Conservation (phyloP, 345 rosid species). For the Mallotus nudiflorus region DNA sequence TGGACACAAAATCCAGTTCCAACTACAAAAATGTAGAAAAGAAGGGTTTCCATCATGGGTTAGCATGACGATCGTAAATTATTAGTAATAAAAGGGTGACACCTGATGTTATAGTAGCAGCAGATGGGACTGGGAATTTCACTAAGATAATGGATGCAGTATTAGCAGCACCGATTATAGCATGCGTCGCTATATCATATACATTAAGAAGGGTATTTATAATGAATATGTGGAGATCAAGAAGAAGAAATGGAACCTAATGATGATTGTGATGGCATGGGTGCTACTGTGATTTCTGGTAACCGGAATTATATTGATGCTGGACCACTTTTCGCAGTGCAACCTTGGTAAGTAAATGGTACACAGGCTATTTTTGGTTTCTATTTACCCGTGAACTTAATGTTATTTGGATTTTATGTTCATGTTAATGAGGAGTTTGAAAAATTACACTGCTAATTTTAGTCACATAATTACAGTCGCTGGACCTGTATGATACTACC, state of each 20-base stretch:
- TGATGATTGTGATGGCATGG: slow-evolving; percentile 42
- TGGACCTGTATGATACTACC: too few species aligned
- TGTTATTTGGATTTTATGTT: neutral
- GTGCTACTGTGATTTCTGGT: slow-evolving; percentile 38
- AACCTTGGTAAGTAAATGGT: slow-evolving; percentile 30
- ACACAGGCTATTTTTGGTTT: neutral
- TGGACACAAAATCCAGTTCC: slow-evolving; percentile 40
- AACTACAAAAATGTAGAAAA: neutral
- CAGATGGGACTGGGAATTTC: slow-evolving; percentile 36
- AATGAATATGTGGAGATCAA: slow-evolving; percentile 37
- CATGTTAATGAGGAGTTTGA: too few species aligned
- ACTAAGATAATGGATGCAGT: slow-evolving; percentile 31
- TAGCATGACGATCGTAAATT: slow-evolving; percentile 44
- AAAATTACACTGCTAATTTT: too few species aligned
- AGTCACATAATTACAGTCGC: too few species aligned
- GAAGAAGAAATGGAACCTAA: slow-evolving; percentile 37
- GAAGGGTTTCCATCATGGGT: slow-evolving; percentile 62
- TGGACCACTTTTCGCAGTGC: slow-evolving; percentile 36
- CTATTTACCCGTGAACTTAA: too few species aligned
- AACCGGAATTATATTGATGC: slow-evolving; percentile 33
- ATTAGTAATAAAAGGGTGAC: slow-evolving; percentile 13
- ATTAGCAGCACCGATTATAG: slow-evolving; percentile 21
- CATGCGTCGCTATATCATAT: slow-evolving; percentile 17
- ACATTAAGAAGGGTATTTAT: slow-evolving; percentile 34
- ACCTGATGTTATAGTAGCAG: slow-evolving; percentile 27